These are phyloP conservation scores for Melampsora americana DNA, from an alignment of 1,284 basidiomycete species.

Conservation along the genomic window DNA sequence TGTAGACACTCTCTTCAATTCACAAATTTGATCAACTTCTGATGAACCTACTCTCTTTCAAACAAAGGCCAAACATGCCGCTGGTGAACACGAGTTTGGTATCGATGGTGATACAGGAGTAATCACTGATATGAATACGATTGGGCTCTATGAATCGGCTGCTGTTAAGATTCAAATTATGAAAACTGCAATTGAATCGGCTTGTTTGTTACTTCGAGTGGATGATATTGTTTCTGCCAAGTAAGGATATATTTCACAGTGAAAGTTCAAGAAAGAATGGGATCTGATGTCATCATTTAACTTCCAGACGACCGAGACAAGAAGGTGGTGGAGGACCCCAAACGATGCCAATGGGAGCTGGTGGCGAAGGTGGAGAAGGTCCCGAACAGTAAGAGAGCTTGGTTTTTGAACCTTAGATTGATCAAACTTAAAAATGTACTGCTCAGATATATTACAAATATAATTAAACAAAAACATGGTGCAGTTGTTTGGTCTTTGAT, in stretches of 20 bases:
- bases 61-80: constrained; percentile 82
- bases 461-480: too few relatives aligned
- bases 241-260: constrained; percentile 46
- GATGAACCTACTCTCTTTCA: background rate
- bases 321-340: constrained; percentile 46
- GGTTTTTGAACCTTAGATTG: too few relatives aligned
- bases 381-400: constrained; percentile 42
- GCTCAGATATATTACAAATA: too few relatives aligned
- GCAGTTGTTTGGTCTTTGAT: too few relatives aligned
- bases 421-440: too few relatives aligned
- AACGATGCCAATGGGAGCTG: constrained; percentile 44
- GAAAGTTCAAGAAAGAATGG: background rate
- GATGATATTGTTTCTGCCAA: constrained; percentile 90
- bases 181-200: constrained; percentile 95
- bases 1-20: constrained; percentile 45
- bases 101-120: constrained; percentile 93
- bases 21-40: background rate
- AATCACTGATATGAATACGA: constrained; percentile 89
- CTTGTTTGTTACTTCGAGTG: constrained; percentile 84
- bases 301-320: constrained; percentile 46
- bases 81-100: constrained; percentile 83
- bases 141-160: constrained; percentile 89
- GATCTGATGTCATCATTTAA: background rate
- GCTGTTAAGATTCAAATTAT: constrained; percentile 96
- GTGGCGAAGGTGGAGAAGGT: constrained; percentile 35